Percentiles rank a stretch among this genome's conserved stretches.
phyloP scores from a whole-genome alignment of 1,139 yeast genomes.

The Scheffersomyces cryptocercus region DNA sequence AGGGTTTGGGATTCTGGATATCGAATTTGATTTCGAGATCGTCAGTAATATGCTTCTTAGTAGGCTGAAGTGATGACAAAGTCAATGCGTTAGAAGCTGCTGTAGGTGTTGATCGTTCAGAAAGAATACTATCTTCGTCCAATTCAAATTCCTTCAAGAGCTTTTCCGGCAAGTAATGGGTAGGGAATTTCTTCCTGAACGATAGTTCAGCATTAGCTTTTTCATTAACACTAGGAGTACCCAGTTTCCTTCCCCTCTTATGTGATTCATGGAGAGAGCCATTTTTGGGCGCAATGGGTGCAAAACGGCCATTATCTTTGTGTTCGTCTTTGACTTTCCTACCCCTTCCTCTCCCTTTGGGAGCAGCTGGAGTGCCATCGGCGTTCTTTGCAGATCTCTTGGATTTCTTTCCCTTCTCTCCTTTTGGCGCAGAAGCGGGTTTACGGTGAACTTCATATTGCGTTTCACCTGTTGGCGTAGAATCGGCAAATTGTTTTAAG shows the following conservation, averaged over 20 bases:
- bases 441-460: constrained; percentile 18
- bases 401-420: constrained; percentile 3
- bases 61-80: constrained; percentile 34
- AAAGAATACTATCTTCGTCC: constrained; percentile 12
- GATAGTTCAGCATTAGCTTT: background rate
- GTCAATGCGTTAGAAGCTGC: constrained; percentile 10
- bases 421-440: constrained; percentile 4
- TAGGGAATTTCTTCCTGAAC: constrained; percentile 28
- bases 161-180: constrained; percentile 39
- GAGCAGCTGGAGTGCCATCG: constrained; percentile 2
- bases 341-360: constrained; percentile 5
- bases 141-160: constrained; percentile 23
- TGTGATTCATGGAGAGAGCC: background rate
- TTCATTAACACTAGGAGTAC: background rate
- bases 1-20: constrained; percentile 40
- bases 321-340: constrained; percentile 3
- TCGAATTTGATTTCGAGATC: constrained; percentile 42
- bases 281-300: constrained; percentile 1
- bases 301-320: background rate
- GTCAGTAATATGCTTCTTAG: constrained; percentile 38
- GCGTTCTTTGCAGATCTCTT: constrained; percentile 3
- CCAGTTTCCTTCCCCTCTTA: constrained; percentile 1
- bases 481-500: constrained; percentile 40
- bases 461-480: constrained; percentile 43
- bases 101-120: constrained; percentile 9